phyloP scores from a whole-genome alignment of 805 yeast species.

The Metschnikowia rubicola region DNA sequence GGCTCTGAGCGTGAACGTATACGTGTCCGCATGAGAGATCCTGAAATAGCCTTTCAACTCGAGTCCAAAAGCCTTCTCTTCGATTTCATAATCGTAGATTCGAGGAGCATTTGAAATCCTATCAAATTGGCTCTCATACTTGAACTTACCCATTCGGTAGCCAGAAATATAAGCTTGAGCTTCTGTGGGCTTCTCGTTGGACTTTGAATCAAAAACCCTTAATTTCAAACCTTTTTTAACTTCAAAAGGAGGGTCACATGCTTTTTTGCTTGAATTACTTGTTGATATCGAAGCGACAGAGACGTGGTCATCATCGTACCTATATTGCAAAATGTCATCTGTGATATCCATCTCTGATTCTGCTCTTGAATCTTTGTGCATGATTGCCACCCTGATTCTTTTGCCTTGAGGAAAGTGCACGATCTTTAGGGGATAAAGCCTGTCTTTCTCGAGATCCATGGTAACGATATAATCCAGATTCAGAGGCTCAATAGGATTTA shows the following conservation, averaged over 20 bases:
- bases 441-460: neutral
- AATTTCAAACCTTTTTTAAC: neutral
- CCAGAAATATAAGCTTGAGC: neutral
- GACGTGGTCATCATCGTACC: neutral
- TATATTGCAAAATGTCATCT: neutral
- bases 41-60: neutral
- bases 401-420: neutral
- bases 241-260: neutral
- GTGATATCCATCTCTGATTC: neutral
- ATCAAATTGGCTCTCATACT: neutral
- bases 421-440: neutral
- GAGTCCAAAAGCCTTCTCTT: neutral
- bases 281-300: neutral
- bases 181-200: neutral
- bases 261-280: neutral
- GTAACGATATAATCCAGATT: too few relatives aligned
- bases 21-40: neutral
- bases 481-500: neutral
- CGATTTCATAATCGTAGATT: neutral
- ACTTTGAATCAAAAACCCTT: neutral
- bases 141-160: neutral
- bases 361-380: neutral
- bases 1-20: neutral
- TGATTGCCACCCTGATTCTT: neutral
- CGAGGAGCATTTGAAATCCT: neutral